Evolutionary conservation across 345 rosid species (phyloP).

Genomic region (Firmiana major): DNA sequence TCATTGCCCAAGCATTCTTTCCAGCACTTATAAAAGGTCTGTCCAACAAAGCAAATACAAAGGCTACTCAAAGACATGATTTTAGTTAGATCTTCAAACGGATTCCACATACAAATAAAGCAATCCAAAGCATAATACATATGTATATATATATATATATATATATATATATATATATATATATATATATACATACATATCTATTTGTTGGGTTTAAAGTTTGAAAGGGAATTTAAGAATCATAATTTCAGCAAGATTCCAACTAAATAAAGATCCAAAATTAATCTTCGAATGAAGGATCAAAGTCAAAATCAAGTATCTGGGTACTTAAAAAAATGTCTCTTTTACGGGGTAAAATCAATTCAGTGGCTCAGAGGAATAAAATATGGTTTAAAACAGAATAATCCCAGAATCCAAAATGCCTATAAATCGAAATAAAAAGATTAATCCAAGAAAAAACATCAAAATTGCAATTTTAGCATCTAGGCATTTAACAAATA

Average conservation of each 20-base stretch:
- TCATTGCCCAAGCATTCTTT: neutral
- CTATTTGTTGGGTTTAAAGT: neutral
- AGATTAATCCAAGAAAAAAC: neutral
- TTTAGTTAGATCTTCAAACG: constrained; percentile 13
- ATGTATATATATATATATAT: too few species aligned
- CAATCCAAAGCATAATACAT: constrained; percentile 4
- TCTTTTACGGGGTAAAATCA: neutral
- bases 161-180: too few species aligned
- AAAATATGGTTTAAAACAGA: neutral
- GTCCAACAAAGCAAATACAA: constrained; percentile 7
- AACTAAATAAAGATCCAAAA: constrained; percentile 1
- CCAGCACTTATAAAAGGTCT: constrained; percentile 3
- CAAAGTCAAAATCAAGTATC: constrained; percentile 4
- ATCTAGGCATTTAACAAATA: neutral
- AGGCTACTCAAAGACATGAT: constrained; percentile 10
- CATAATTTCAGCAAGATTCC: constrained; percentile 3
- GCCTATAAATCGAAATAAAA: neutral
- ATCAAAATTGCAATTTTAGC: constrained; percentile 5
- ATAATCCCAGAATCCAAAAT: neutral
- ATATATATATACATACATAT: too few species aligned
- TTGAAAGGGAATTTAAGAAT: neutral
- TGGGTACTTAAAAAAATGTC: neutral
- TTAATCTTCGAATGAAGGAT: neutral
- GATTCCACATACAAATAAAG: neutral
- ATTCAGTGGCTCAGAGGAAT: neutral